Conservation (phyloP, 768 basidiomycete species). For the Boletellus emodensis region DNA sequence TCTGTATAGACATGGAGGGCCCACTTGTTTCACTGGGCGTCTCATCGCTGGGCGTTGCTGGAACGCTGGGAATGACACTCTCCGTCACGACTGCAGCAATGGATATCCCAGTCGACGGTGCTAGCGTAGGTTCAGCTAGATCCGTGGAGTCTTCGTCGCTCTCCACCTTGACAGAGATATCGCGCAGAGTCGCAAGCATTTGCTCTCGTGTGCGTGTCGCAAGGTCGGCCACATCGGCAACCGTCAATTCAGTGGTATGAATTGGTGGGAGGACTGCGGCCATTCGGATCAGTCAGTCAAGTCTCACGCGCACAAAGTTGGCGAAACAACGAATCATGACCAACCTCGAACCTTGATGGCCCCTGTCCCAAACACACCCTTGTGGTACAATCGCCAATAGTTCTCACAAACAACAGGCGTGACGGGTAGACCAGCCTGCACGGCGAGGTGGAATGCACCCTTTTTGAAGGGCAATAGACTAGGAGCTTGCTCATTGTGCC, state of each 20-base stretch:
- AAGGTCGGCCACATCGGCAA: constrained; percentile 67
- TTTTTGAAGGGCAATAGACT: constrained; percentile 90
- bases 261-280: constrained; percentile 84
- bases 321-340: constrained; percentile 5
- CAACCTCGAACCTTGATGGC: constrained; percentile 73
- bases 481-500: constrained; percentile 61
- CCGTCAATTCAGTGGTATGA: constrained; percentile 64
- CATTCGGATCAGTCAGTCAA: constrained; percentile 4
- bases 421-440: constrained; percentile 87
- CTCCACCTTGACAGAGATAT: constrained; percentile 63
- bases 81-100: constrained; percentile 8
- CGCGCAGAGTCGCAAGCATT: constrained; percentile 76
- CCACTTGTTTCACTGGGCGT: constrained; percentile 26
- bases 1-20: constrained; percentile 26
- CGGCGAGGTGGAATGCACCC: constrained; percentile 94
- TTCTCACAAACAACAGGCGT: constrained; percentile 92
- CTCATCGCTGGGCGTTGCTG: constrained; percentile 23
- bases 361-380: constrained; percentile 72
- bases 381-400: constrained; percentile 83
- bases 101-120: constrained; percentile 4
- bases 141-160: constrained; percentile 20
- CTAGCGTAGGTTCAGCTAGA: constrained; percentile 21
- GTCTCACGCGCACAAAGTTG: neutral
- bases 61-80: constrained; percentile 32
- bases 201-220: constrained; percentile 61